Evolutionary conservation across 2,329 filamentous ascomycete species (phyloP), one percentile per base, ranked within the genome.

Genomic region (Alternaria arbusti): DNA sequence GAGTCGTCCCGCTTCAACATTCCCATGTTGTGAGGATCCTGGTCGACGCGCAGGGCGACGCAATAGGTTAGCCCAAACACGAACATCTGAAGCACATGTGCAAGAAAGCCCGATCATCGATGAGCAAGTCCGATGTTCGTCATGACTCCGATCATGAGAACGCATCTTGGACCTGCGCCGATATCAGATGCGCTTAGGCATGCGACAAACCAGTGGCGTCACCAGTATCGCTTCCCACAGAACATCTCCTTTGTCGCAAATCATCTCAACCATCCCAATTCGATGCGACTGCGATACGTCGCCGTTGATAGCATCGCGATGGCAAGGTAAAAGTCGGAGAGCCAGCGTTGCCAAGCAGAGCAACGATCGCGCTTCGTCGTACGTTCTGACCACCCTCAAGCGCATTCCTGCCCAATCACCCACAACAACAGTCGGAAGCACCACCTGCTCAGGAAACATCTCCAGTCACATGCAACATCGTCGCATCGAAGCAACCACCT

Each of bases 381-480:
- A 47, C 28, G 15, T 47, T 30, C 17, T 20, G 20, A 52, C 9
- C 11, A 55, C 12, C 22, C 3, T 25, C 30, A 30, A 7, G 17
- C 32, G 28, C 46, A 52, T 28, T 46, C 36, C 32, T 44, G 32
- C 25, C 56, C 50, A 44, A 54, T 49, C 28, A 30, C 46, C 28
- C 32, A 23, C 20, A 2, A 17, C 25, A 20, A 26, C n/a, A 28
- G 9, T 25, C 60, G 50, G 50, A 59, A 54, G 12, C 25, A 22
- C 36, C 56, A 55, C 55, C 57, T 15, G n/a, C 55, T 60, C 23
- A 17, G 20, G 51, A 25, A 60, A 52, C 12, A 40, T 23, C 22
- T 45, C 61, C 61, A 43, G 26, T 36, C 57, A 63, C 56, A 63
- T 60, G 61, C 22, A 40, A 50, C 50, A 23, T 55, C 22, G 20